Percentiles rank a stretch among this genome's conserved stretches.
phyloP scores from a whole-genome alignment of 2,329 filamentous ascomycete species.

The Ophiostoma piceae region DNA sequence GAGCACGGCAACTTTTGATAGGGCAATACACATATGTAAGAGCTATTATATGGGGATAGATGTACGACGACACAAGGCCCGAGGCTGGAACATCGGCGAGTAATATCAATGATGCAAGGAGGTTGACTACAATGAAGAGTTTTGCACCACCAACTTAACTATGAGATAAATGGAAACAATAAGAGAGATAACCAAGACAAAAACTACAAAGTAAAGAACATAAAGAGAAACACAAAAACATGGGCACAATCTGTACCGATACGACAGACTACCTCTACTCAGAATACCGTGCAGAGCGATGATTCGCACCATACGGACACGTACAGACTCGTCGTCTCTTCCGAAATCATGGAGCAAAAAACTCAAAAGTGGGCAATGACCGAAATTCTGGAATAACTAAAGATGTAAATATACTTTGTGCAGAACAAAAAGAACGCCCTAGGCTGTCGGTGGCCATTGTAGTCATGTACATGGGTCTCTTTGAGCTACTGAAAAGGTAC shows the following conservation, averaged over 20 bases:
- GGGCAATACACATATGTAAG: too few species aligned
- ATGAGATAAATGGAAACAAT: neutral
- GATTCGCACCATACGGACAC: neutral
- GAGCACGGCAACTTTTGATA: neutral
- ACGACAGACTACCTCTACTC: too few species aligned
- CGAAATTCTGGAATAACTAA: neutral
- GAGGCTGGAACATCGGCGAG: neutral
- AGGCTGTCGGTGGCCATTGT: neutral
- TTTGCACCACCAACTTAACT: neutral
- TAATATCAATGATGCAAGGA: neutral
- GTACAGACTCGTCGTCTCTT: neutral
- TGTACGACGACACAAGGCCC: neutral
- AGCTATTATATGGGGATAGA: neutral
- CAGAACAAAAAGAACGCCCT: slow-evolving; percentile 6
- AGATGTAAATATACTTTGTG: neutral
- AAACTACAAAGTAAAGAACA: too few species aligned
- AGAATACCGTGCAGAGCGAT: neutral
- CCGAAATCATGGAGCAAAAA: neutral
- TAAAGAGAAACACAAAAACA: too few species aligned
- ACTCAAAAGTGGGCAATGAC: neutral
- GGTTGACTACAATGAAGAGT: neutral
- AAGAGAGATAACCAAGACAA: neutral
- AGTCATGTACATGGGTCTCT: neutral
- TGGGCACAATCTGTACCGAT: too few species aligned
- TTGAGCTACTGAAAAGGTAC: neutral